Conservation (phyloP, 1,284 basidiomycete genomes). For the Tilletia walkeri region DNA sequence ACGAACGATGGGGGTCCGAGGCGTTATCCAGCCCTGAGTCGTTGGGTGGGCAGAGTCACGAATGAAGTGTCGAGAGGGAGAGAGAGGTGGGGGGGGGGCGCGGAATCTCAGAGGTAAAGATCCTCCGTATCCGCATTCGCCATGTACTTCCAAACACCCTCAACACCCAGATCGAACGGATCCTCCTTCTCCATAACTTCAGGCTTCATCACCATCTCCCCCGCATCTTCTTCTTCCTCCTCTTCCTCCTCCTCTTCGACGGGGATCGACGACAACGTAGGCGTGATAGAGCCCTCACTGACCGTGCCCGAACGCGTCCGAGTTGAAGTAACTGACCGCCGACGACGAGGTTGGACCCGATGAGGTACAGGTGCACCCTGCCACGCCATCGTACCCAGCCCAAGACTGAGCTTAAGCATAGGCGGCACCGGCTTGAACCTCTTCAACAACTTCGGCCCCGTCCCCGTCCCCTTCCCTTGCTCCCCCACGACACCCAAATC, state of each 20-base stretch:
- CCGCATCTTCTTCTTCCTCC: slow-evolving; percentile 25
- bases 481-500: slow-evolving; percentile 31
- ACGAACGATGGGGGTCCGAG: too few species aligned
- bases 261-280: not conserved
- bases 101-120: slow-evolving; percentile 37
- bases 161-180: slow-evolving; percentile 46
- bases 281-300: slow-evolving; percentile 4
- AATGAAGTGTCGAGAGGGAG: too few species aligned
- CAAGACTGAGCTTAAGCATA: slow-evolving; percentile 51
- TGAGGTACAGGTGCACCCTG: slow-evolving; percentile 38
- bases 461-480: not conserved
- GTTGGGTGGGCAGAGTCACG: too few species aligned
- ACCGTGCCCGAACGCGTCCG: slow-evolving; percentile 8
- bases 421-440: slow-evolving; percentile 44
- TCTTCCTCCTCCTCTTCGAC: slow-evolving; percentile 18
- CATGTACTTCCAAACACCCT: slow-evolving; percentile 51
- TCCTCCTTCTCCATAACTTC: slow-evolving; percentile 45
- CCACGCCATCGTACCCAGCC: slow-evolving; percentile 45
- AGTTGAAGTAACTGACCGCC: too few species aligned
- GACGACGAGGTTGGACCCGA: not conserved
- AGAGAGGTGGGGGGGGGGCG: too few species aligned
- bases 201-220: slow-evolving; percentile 27
- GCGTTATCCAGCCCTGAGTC: too few species aligned
- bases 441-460: slow-evolving; percentile 19
- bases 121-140: slow-evolving; percentile 42